phyloP scores from a whole-genome alignment of 306 rosid species.

The Cucurbita moschata region DNA sequence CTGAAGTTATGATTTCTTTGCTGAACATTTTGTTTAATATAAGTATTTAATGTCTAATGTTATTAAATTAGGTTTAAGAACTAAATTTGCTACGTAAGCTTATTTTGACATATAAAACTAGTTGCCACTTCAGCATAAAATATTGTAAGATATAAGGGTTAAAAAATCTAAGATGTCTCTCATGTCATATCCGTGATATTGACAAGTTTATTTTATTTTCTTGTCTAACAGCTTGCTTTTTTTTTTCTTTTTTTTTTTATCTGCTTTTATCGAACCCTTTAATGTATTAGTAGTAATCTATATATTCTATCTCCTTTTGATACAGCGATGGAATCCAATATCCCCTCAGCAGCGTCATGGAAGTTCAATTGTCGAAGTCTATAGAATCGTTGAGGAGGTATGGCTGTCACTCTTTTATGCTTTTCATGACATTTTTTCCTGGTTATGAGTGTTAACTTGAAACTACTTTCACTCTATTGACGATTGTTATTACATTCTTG shows the following conservation, averaged over 20 bases:
- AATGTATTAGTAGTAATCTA: not conserved
- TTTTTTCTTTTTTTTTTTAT: not conserved
- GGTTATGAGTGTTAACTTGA: not conserved
- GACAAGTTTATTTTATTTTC: not conserved
- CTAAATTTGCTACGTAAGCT: not conserved
- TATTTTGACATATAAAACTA: not conserved
- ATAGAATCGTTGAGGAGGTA: constrained; percentile 98
- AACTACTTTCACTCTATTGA: not conserved
- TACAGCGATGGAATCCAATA: constrained; percentile 84
- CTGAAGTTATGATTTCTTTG: not conserved
- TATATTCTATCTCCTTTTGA: constrained; percentile 8
- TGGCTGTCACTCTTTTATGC: not conserved
- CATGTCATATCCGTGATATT: not conserved
- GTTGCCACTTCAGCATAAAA: not conserved
- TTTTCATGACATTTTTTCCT: not conserved
- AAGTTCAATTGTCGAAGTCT: constrained; percentile 87
- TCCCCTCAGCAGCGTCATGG: constrained; percentile 96
- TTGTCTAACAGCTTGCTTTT: not conserved
- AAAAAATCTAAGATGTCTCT: not conserved
- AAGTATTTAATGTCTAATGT: not conserved
- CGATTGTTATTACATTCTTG: not conserved
- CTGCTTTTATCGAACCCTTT: not conserved
- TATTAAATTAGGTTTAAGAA: not conserved
- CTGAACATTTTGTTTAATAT: no score
- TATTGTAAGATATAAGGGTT: not conserved